A percentile compares a stretch with the other conserved stretches of the same genome.
Conservation (phyloP, 805 yeast genomes). For the Wickerhamomyces queroliae region DNA sequence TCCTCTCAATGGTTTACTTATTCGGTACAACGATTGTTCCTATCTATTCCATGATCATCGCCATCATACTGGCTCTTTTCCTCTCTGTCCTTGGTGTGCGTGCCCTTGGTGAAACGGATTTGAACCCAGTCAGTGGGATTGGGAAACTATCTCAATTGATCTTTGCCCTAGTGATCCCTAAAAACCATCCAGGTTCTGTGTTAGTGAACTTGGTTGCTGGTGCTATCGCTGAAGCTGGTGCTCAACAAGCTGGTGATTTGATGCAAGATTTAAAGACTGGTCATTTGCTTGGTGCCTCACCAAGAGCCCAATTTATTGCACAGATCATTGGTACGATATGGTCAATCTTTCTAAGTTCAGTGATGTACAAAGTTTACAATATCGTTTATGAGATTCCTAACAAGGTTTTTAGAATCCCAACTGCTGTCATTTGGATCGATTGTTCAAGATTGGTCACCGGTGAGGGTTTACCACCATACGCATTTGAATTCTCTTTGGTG, state of each 20-base stretch:
- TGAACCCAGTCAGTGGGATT: constrained; percentile 94
- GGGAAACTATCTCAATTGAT: constrained; percentile 90
- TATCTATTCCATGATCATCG: constrained; percentile 56
- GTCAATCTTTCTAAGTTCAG: constrained; percentile 73
- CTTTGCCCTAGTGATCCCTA: constrained; percentile 78
- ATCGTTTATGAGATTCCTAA: constrained; percentile 83
- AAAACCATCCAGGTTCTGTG: constrained; percentile 71
- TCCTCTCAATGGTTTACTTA: constrained; percentile 54
- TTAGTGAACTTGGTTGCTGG: constrained; percentile 88
- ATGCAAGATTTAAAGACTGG: constrained; percentile 98
- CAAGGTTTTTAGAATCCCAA: constrained; percentile 77
- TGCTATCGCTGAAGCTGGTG: constrained; percentile 97
- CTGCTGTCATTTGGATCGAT: constrained; percentile 95
- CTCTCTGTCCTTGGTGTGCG: constrained; percentile 85
- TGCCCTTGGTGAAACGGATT: constrained; percentile 94
- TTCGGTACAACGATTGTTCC: constrained; percentile 69
- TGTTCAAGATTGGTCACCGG: constrained; percentile 93
- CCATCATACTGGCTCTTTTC: constrained; percentile 70
- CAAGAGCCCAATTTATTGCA: constrained; percentile 85
- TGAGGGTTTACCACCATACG: constrained; percentile 79
- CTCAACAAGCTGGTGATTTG: constrained; percentile 97
- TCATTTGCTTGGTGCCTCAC: constrained; percentile 85
- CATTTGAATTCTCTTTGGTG: constrained; percentile 48
- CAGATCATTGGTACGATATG: constrained; percentile 84
- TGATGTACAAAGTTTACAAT: constrained; percentile 81